Percentiles rank a stretch among this genome's conserved stretches.
Conservation (phyloP, 2,329 filamentous ascomycete genomes). For the Dryadomyces sulphureus region DNA sequence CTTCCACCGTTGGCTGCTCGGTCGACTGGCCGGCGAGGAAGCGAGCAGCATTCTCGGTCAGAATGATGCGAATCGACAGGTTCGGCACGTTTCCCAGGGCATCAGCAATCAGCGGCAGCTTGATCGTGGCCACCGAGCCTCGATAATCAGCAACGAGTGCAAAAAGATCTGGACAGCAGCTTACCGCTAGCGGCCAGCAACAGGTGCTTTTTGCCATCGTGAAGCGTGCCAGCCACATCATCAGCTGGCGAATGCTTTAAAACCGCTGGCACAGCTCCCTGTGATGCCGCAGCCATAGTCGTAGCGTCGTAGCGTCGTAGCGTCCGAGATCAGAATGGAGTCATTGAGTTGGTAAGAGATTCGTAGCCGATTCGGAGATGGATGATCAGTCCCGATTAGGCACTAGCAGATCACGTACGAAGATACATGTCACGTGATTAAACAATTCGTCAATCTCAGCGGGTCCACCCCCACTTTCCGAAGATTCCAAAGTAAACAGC, state of each 20-base stretch:
- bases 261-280: neutral
- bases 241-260: constrained; percentile 12
- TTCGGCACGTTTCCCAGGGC: constrained; percentile 29
- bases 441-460: too few relatives aligned
- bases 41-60: constrained; percentile 57
- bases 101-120: constrained; percentile 52
- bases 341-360: too few relatives aligned
- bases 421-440: too few relatives aligned
- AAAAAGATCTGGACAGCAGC: neutral
- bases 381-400: too few relatives aligned
- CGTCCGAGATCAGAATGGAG: neutral
- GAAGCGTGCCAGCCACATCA: constrained; percentile 17
- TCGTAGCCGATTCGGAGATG: too few relatives aligned
- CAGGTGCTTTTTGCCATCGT: constrained; percentile 26
- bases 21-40: constrained; percentile 58
- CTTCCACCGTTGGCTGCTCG: constrained; percentile 58
- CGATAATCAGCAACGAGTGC: constrained; percentile 2
- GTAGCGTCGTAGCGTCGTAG: neutral
- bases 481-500: too few relatives aligned
- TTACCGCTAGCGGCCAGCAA: constrained; percentile 21
- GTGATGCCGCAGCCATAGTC: neutral
- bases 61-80: constrained; percentile 71
- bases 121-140: constrained; percentile 72
- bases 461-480: too few relatives aligned
- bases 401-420: too few relatives aligned